Conservation (phyloP, 2,329 filamentous ascomycete genomes). For the Tolypocladium album region DNA sequence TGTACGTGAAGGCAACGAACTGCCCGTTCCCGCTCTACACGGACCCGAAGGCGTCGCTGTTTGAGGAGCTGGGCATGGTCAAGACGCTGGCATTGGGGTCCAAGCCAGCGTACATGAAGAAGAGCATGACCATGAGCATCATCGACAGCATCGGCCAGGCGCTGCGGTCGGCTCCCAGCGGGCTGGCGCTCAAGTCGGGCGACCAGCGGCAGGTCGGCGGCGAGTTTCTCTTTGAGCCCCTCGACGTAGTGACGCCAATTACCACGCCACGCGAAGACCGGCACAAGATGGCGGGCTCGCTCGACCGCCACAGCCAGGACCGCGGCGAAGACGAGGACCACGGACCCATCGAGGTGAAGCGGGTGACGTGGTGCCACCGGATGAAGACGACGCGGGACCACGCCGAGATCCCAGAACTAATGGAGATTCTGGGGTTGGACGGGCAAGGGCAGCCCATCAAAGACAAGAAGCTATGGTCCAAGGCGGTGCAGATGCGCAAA, state of each 20-base stretch:
- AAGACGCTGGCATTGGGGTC: conserved; percentile 49
- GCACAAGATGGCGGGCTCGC: neutral
- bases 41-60: conserved; percentile 59
- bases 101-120: conserved; percentile 54
- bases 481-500: conserved; percentile 36
- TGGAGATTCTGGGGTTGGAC: conserved; percentile 49
- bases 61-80: conserved; percentile 57
- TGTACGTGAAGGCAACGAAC: conserved; percentile 51
- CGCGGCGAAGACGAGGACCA: conserved; percentile 14
- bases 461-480: conserved; percentile 33
- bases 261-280: conserved; percentile 23
- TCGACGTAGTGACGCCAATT: conserved; percentile 31
- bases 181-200: conserved; percentile 52
- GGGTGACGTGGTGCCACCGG: conserved; percentile 67
- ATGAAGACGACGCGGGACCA: conserved; percentile 76
- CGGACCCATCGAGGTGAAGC: conserved; percentile 38
- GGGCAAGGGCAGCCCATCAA: conserved; percentile 25
- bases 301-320: conserved; percentile 8
- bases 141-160: conserved; percentile 46
- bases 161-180: conserved; percentile 44
- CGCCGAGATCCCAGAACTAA: conserved; percentile 56
- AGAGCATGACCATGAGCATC: conserved; percentile 38
- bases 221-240: conserved; percentile 65
- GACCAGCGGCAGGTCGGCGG: conserved; percentile 62
- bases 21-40: conserved; percentile 67